Evolutionary conservation across 1,284 basidiomycete genomes (phyloP).

Genomic region (Ceratobasidium sp.): DNA sequence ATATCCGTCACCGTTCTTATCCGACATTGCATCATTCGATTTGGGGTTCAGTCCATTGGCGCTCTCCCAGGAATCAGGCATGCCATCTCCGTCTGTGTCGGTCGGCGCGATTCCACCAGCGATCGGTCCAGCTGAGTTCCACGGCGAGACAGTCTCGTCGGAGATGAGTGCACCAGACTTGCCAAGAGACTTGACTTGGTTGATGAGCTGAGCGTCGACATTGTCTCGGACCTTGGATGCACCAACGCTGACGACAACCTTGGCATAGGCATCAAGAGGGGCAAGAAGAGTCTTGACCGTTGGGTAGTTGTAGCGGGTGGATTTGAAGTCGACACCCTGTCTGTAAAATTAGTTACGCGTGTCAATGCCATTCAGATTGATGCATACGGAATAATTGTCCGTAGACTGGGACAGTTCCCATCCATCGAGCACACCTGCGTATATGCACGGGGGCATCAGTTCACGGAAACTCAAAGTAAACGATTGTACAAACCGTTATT

Average conservation of each 20-base stretch:
- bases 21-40: constrained; percentile 48
- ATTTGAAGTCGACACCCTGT: constrained; percentile 49
- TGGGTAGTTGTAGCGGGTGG: constrained; percentile 50
- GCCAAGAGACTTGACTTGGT: constrained; percentile 50
- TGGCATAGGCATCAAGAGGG: constrained; percentile 49
- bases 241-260: constrained; percentile 50
- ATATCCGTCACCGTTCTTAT: constrained; percentile 50
- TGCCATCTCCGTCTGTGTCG: constrained; percentile 51
- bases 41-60: constrained; percentile 51
- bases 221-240: constrained; percentile 51
- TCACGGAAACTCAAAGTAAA: no score
- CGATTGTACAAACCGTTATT: constrained; percentile 16
- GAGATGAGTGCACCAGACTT: constrained; percentile 50
- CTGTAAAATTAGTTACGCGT: neutral
- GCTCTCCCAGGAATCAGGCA: constrained; percentile 51
- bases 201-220: constrained; percentile 51
- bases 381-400: constrained; percentile 48
- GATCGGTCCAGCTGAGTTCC: constrained; percentile 51
- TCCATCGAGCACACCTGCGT: constrained; percentile 49
- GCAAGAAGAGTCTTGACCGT: constrained; percentile 49
- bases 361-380: neutral
- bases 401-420: constrained; percentile 48
- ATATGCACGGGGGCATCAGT: no score
- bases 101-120: constrained; percentile 50
- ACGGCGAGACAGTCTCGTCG: constrained; percentile 48